Conservation (phyloP, 2,329 filamentous ascomycete genomes). For the Dothiorella sarmentorum region DNA sequence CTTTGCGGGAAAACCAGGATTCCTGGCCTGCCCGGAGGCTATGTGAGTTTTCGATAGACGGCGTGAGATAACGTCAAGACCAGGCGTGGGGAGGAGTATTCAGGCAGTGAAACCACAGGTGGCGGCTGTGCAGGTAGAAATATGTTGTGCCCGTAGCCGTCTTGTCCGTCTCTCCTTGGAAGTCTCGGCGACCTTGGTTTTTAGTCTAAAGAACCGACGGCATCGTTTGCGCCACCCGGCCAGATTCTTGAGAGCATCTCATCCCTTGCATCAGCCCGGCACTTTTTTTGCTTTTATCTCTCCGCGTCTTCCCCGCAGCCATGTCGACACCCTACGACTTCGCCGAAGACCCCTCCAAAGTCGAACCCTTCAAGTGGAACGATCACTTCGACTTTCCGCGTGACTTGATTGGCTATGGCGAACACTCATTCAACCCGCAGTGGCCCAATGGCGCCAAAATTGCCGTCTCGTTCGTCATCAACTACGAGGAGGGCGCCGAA, state of each 20-base stretch:
- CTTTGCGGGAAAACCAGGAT: background rate
- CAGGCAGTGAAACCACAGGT: no score
- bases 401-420: slow-evolving; percentile 45
- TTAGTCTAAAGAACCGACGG: background rate
- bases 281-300: background rate
- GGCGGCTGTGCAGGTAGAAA: no score
- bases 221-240: background rate
- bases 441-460: slow-evolving; percentile 39
- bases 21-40: background rate
- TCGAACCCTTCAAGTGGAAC: slow-evolving; percentile 28
- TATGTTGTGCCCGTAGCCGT: no score
- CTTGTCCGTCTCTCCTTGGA: no score
- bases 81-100: no score
- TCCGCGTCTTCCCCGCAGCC: background rate
- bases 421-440: slow-evolving; percentile 35
- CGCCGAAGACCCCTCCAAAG: slow-evolving; percentile 4
- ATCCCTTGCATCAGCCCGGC: background rate
- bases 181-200: background rate
- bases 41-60: no score
- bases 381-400: slow-evolving; percentile 30
- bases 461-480: slow-evolving; percentile 39
- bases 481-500: slow-evolving; percentile 38
- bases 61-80: no score
- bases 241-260: background rate
- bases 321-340: slow-evolving; percentile 14